Evolutionary conservation across 192 early-diverging fungal species (phyloP).

Genomic region (Coemansia sp.): DNA sequence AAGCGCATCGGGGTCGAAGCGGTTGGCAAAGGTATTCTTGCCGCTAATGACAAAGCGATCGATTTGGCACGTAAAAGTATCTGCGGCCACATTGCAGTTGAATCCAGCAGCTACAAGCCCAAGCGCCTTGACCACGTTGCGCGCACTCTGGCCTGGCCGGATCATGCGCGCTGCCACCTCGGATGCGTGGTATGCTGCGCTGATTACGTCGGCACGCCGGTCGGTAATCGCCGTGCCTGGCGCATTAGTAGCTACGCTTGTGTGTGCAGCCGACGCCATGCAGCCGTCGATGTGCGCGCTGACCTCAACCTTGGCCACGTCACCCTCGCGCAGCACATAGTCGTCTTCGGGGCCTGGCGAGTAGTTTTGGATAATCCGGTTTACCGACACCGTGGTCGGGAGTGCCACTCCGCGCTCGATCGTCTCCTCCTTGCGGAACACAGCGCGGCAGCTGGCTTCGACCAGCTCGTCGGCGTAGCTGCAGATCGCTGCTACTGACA

Average conservation of each 20-base stretch:
- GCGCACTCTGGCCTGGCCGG: constrained; percentile 66
- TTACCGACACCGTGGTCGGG: constrained; percentile 82
- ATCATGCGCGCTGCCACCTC: constrained; percentile 82
- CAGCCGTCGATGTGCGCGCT: constrained; percentile 93
- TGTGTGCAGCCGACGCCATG: constrained; percentile 80
- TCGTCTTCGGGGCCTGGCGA: constrained; percentile 69
- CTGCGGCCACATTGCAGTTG: constrained; percentile 67
- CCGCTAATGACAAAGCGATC: constrained; percentile 74
- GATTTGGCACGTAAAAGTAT: constrained; percentile 67
- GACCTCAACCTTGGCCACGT: constrained; percentile 90
- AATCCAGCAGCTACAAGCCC: constrained; percentile 57
- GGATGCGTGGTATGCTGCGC: constrained; percentile 77
- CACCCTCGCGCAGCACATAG: constrained; percentile 65
- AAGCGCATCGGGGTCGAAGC: constrained; percentile 59
- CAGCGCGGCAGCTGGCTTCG: constrained; percentile 55
- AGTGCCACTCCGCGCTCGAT: constrained; percentile 76
- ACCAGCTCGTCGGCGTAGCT: constrained; percentile 68
- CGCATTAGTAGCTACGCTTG: constrained; percentile 65
- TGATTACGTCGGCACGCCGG: constrained; percentile 71
- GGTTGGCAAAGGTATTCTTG: constrained; percentile 61
- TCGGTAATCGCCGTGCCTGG: constrained; percentile 65
- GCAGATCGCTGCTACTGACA: constrained; percentile 65
- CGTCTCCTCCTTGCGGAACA: constrained; percentile 59
- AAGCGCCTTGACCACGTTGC: constrained; percentile 63
- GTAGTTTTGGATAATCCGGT: constrained; percentile 75